These are phyloP conservation scores for Cucurbita pepo DNA, from an alignment of 306 rosid species.

Conservation along the genomic window DNA sequence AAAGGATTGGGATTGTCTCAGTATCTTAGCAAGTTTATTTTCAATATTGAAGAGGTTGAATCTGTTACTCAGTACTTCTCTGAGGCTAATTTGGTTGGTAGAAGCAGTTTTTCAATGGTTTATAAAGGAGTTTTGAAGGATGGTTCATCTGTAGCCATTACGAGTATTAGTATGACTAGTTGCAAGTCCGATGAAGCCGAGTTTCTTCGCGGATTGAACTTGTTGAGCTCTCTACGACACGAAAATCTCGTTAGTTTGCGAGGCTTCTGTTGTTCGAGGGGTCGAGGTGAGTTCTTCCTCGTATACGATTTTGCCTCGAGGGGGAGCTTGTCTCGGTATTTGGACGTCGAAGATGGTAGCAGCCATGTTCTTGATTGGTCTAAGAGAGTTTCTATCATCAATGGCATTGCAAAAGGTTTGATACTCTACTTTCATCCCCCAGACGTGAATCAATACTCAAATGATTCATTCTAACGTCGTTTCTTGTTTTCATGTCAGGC, in stretches of 20 bases:
- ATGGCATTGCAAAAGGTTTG: slow-evolving; percentile 79
- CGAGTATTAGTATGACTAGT: slow-evolving; percentile 51
- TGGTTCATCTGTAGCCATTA: slow-evolving; percentile 72
- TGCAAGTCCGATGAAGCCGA: slow-evolving; percentile 81
- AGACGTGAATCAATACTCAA: neutral
- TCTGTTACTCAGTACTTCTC: slow-evolving; percentile 80
- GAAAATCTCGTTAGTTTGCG: slow-evolving; percentile 60
- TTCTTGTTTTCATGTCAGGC: slow-evolving; percentile 27
- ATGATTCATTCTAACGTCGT: neutral
- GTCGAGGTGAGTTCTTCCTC: slow-evolving; percentile 86
- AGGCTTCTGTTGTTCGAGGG: slow-evolving; percentile 88
- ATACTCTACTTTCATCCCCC: neutral
- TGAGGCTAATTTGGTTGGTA: slow-evolving; percentile 54
- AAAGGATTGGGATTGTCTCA: slow-evolving; percentile 31
- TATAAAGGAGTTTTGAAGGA: slow-evolving; percentile 75
- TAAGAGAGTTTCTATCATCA: slow-evolving; percentile 55
- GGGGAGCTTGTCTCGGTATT: slow-evolving; percentile 51
- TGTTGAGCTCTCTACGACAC: slow-evolving; percentile 55
- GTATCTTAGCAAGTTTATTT: slow-evolving; percentile 28
- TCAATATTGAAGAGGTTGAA: slow-evolving; percentile 81
- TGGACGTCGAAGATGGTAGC: slow-evolving; percentile 53
- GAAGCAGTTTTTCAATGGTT: slow-evolving; percentile 64
- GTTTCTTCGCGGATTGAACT: slow-evolving; percentile 50
- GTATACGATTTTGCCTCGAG: slow-evolving; percentile 61
- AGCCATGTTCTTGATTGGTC: slow-evolving; percentile 63